Evolutionary conservation across 2,329 filamentous ascomycete genomes (phyloP), one percentile per base, ranked within the genome.

Genomic region (Monosporascus sp.): DNA sequence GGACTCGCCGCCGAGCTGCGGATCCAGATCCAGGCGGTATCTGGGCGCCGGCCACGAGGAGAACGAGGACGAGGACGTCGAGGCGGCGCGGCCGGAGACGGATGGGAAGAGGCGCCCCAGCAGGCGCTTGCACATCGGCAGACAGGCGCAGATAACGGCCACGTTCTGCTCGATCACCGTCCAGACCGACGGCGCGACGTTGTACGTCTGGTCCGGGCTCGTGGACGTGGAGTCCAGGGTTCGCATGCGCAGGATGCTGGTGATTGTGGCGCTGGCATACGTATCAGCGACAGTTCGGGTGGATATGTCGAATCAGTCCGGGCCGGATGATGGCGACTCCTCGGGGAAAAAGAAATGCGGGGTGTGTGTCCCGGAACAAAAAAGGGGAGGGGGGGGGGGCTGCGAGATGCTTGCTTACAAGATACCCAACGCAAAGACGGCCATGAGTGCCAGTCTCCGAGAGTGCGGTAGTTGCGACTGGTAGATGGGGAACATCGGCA

Each of bases 401-500:
- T 11, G 5, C 11, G 5, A 8, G 14, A 37, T 11, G 31, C 5
- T 35, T 14, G 69, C 72, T 67, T 60, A 75, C 69, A 77, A 72
- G 4, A 72, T 62, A 50, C 75, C 74, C 27, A 77, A 60, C 0
- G 70, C 65, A 58, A 77, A 77, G 7, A 77, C 69, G 22, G 68
- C 60, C 59, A 74, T 72, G 44, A 77, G 55, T 1, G 70, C 73
- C 48, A 69, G 62, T 57, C 75, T 78, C 53, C 76, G 72, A 22
- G 66, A 65, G 6, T 62, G 56, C 3, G 71, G 71, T 25, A 79
- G 64, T 50, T 76, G 75, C 43, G 76, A 73, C 18, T 64, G 57
- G 63, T 72, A 74, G 22, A 80, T 70, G 15, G 74, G 75, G n/a
- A 76, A 71, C 57, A 80, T 72, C 1, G 78, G 77, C 50, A 80